Percentiles rank a stretch among this genome's conserved stretches.
phyloP scores from a whole-genome alignment of 352 stramenopile genomes.

The Phytophthora hybrid region DNA sequence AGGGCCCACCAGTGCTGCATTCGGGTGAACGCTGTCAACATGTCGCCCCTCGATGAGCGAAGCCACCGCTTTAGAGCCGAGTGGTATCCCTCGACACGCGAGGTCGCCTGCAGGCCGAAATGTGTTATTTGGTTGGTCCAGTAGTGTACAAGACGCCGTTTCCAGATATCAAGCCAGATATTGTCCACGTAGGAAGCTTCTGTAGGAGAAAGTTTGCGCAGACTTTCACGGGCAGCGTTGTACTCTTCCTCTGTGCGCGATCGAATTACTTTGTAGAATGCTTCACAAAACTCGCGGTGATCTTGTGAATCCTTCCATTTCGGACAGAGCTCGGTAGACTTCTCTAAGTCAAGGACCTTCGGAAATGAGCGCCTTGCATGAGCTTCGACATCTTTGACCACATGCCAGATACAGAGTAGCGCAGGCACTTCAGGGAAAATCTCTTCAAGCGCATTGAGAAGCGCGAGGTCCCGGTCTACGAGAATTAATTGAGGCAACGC shows the following conservation, averaged over 20 bases:
- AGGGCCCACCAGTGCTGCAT: constrained; percentile 29
- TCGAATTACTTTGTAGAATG: constrained; percentile 7
- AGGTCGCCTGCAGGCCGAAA: constrained; percentile 30
- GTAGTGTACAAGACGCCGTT: constrained; percentile 24
- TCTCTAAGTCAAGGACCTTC: background rate
- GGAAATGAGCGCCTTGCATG: background rate
- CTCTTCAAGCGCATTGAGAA: background rate
- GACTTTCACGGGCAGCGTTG: background rate
- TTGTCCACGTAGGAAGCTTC: constrained; percentile 26
- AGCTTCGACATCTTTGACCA: background rate
- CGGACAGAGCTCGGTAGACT: too few relatives aligned
- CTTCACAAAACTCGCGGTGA: constrained; percentile 11
- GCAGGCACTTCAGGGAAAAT: background rate
- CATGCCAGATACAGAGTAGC: background rate
- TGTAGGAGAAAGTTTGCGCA: background rate
- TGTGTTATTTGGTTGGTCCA: constrained; percentile 20
- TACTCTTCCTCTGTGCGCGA: constrained; percentile 14
- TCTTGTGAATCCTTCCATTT: background rate
- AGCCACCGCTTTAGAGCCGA: constrained; percentile 23
- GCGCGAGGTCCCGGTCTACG: background rate
- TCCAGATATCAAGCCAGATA: constrained; percentile 31
- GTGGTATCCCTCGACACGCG: constrained; percentile 34
- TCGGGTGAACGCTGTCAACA: constrained; percentile 10
- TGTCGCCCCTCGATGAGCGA: constrained; percentile 1
- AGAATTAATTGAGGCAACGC: background rate